These are phyloP conservation scores for Gonium pectorale DNA, from an alignment of 139 green algal species.

Conservation along the genomic window DNA sequence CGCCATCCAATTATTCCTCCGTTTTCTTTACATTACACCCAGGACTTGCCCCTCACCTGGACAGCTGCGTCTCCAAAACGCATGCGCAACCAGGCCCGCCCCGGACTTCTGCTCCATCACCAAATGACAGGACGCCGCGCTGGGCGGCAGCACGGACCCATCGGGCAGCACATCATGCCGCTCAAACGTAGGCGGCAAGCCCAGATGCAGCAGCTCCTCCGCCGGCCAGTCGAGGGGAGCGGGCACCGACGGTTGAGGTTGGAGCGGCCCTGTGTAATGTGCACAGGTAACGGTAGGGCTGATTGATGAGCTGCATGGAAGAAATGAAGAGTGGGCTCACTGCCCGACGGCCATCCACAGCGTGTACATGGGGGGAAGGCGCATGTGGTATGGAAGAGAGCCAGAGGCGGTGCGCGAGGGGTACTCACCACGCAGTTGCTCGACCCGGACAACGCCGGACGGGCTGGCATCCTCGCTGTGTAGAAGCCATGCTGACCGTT, in stretches of 20 bases:
- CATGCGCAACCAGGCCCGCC: background rate
- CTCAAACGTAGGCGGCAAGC: background rate
- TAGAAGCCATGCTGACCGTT: slow-evolving; percentile 10
- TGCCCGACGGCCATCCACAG: too few relatives aligned
- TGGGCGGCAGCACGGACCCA: background rate
- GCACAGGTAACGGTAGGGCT: too few relatives aligned
- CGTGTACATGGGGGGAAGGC: too few relatives aligned
- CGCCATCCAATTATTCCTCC: too few relatives aligned
- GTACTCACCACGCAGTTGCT: slow-evolving; percentile 23
- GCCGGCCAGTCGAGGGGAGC: background rate
- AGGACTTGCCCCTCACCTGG: background rate
- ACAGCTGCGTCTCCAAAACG: slow-evolving; percentile 5
- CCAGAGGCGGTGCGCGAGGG: too few relatives aligned
- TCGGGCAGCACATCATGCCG: background rate
- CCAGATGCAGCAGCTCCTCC: background rate
- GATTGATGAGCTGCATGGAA: too few relatives aligned
- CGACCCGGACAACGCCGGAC: background rate
- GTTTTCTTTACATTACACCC: too few relatives aligned
- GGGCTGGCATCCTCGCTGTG: background rate
- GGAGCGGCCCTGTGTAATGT: too few relatives aligned
- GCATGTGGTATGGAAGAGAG: too few relatives aligned
- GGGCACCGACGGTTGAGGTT: too few relatives aligned
- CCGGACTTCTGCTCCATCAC: background rate
- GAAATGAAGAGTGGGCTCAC: too few relatives aligned
- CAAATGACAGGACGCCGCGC: background rate